Base-by-base conservation (phyloP, 352 stramenopile species). In the Phytophthora citrophthora region DNA sequence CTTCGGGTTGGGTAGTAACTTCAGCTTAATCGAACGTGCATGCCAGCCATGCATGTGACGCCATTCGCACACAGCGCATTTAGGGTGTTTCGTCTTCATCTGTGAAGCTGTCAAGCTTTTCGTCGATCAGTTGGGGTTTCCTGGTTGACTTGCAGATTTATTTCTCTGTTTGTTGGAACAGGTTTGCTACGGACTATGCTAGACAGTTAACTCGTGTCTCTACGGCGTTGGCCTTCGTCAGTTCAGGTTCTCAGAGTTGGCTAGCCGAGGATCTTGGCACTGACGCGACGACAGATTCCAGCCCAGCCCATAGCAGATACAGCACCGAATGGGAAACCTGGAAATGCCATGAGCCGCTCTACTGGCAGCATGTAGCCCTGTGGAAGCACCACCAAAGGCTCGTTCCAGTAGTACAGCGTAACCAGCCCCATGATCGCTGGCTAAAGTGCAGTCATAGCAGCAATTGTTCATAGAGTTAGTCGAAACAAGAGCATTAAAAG, bases 221-320 rank as follows among this genome's bases (percentile, higher is more conserved):
- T 18, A 32, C 20, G 57, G 40, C 34, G 18, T 64, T 9, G 59
- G 12, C 34, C 18, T 18, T 51, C 10, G 23, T 11, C 32, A 55
- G 32, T 31, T 39, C 40, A 41, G 23, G 43, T 39, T 39, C 16
- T 34, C 23, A 24, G 16, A 11, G 24, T 54, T 15, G 23, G 47
- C 49, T 85, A 93, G 3, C 75, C 72, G 4, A 95, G 49, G 9
- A 95, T 46, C 64, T 93, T 92, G 39, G 74, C 66, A 36, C 75
- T 84, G 15, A 93, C 85, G 46, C 87, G 87, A 70, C 81, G 79
- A 56, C 87, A 95, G 43, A 95, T 76, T 36, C 75, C 74, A 38
- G 70, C 81, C 87, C 87, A 95, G 11, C 83, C 85, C 26, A 93
- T 74, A 6, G 87, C 87, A 2, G 87, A 95, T 53, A 95, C 70